These are phyloP conservation scores for Veloporphyrellus conicus DNA, from an alignment of 1,284 basidiomycete species.

Conservation along the genomic window DNA sequence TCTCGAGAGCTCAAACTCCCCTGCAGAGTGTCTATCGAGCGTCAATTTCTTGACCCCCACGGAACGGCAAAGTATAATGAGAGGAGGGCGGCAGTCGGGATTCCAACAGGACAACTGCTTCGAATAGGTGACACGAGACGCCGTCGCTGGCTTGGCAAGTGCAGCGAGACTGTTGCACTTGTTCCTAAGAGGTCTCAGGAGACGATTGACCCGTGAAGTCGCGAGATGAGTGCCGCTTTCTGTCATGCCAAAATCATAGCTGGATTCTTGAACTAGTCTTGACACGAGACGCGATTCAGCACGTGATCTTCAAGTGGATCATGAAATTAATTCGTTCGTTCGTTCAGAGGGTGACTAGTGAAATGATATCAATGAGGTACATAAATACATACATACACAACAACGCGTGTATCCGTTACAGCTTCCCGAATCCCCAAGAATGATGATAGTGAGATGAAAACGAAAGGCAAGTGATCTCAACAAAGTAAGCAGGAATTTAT, in stretches of 20 bases:
- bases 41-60: slow-evolving; percentile 35
- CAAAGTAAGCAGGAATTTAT: neutral
- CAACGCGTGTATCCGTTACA: neutral
- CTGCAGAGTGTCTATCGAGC: slow-evolving; percentile 35
- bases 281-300: slow-evolving; percentile 7
- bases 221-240: slow-evolving; percentile 33
- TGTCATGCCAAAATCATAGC: too few relatives aligned
- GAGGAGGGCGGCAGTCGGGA: slow-evolving; percentile 31
- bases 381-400: slow-evolving; percentile 3
- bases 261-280: too few relatives aligned
- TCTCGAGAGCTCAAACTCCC: slow-evolving; percentile 43
- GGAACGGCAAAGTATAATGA: slow-evolving; percentile 40
- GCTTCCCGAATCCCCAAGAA: neutral
- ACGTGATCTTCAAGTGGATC: slow-evolving; percentile 19
- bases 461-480: neutral
- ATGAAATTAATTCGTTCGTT: too few relatives aligned
- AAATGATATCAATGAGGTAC: neutral
- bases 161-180: slow-evolving; percentile 44
- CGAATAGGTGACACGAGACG: slow-evolving; percentile 15
- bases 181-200: slow-evolving; percentile 51
- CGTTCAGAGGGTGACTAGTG: neutral
- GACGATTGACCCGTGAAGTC: slow-evolving; percentile 46
- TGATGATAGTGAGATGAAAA: slow-evolving; percentile 1
- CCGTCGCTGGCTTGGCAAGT: slow-evolving; percentile 12
- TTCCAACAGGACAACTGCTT: slow-evolving; percentile 21